Evolutionary conservation across 805 yeast genomes (phyloP).

Genomic region (Ogataea ganodermae): DNA sequence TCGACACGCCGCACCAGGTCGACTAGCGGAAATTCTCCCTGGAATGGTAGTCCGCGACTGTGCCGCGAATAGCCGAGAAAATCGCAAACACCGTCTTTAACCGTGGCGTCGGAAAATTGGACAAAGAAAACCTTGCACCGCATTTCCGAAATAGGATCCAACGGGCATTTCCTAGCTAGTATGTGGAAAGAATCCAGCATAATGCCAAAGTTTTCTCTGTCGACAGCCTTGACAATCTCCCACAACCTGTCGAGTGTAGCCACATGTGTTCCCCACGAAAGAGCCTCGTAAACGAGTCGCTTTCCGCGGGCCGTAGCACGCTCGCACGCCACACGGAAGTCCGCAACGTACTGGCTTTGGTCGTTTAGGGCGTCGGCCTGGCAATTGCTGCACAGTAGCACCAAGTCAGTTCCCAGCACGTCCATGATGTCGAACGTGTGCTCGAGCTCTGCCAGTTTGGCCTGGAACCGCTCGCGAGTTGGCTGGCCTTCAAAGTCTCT

Average conservation of each 20-base stretch:
- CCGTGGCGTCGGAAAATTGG: slow-evolving; percentile 6
- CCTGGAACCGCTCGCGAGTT: not conserved
- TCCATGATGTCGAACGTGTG: slow-evolving; percentile 5
- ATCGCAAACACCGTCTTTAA: not conserved
- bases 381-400: slow-evolving; percentile 7
- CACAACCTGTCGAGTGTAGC: slow-evolving; percentile 4
- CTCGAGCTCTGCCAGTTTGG: slow-evolving; percentile 2
- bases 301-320: slow-evolving; percentile 1
- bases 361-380: slow-evolving; percentile 4
- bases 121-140: slow-evolving; percentile 7
- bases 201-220: slow-evolving; percentile 7
- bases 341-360: slow-evolving; percentile 2
- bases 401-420: slow-evolving; percentile 2
- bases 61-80: slow-evolving; percentile 5
- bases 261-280: slow-evolving; percentile 10
- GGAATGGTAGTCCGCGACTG: slow-evolving; percentile 5
- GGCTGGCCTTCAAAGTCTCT: slow-evolving; percentile 11
- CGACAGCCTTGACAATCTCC: slow-evolving; percentile 6
- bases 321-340: slow-evolving; percentile 1
- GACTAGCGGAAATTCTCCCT: slow-evolving; percentile 9
- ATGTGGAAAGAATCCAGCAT: slow-evolving; percentile 9
- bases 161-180: slow-evolving; percentile 4
- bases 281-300: slow-evolving; percentile 7
- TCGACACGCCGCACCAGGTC: slow-evolving; percentile 2
- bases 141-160: slow-evolving; percentile 6